Evolutionary conservation across 768 basidiomycete genomes (phyloP).

Genomic region (Kwoniella sp.): DNA sequence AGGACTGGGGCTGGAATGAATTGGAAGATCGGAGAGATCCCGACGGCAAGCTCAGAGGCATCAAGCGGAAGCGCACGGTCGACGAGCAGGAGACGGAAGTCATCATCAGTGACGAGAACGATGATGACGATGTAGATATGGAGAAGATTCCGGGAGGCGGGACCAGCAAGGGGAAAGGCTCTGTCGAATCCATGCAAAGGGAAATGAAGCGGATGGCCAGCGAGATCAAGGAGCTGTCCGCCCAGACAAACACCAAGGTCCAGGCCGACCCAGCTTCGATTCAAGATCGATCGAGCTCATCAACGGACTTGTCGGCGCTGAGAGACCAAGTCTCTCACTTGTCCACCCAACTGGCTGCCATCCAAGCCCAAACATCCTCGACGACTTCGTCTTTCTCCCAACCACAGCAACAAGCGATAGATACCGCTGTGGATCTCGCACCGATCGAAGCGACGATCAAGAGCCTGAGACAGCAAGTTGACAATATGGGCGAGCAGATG

Average conservation of each 20-base stretch:
- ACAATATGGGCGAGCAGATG: neutral
- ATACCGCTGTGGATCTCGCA: neutral
- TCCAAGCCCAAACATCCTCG: neutral
- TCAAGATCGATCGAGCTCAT: neutral
- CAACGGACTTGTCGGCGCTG: neutral
- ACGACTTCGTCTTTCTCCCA: neutral
- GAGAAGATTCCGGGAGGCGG: neutral
- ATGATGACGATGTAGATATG: constrained; percentile 1
- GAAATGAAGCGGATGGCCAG: neutral
- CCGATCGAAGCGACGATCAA: neutral
- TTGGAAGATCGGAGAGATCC: constrained; percentile 23
- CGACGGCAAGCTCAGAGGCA: constrained; percentile 6
- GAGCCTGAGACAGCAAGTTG: neutral
- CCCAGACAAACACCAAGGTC: neutral
- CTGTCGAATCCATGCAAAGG: neutral
- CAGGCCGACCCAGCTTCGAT: neutral
- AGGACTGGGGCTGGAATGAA: constrained; percentile 11
- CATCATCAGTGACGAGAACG: neutral
- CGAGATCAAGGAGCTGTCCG: neutral
- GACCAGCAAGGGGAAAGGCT: neutral
- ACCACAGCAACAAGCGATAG: neutral
- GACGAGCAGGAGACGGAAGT: neutral
- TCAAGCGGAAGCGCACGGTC: constrained; percentile 15
- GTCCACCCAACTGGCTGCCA: neutral
- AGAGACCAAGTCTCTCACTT: neutral